These are phyloP conservation scores for Anthostomella pinea DNA, from an alignment of 2,329 filamentous ascomycete species.

Conservation along the genomic window DNA sequence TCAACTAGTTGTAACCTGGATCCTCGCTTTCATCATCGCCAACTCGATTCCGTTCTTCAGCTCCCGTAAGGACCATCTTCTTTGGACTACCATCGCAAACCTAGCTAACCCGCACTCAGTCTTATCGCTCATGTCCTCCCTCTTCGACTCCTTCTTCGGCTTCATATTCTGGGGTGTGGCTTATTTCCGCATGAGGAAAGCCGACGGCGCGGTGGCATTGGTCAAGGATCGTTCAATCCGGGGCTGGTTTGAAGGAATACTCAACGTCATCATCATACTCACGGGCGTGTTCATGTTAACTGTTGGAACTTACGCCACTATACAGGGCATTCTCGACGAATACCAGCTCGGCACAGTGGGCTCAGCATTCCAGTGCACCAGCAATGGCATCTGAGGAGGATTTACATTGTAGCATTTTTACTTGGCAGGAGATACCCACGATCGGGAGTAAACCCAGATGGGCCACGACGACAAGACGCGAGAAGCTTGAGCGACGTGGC, in stretches of 20 bases:
- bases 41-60: conserved; percentile 94
- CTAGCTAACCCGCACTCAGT: conserved; percentile 42
- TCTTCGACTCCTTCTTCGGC: conserved; percentile 91
- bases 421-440: conserved; percentile 22
- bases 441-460: conserved; percentile 6
- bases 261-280: conserved; percentile 72
- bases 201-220: conserved; percentile 55
- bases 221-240: conserved; percentile 52
- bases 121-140: conserved; percentile 74
- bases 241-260: conserved; percentile 51
- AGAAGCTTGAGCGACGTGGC: neutral
- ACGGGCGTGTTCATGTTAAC: conserved; percentile 79
- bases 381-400: conserved; percentile 55
- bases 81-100: conserved; percentile 5
- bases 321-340: conserved; percentile 71
- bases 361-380: conserved; percentile 70
- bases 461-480: conserved; percentile 7
- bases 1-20: conserved; percentile 61
- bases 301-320: conserved; percentile 76
- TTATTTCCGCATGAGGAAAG: conserved; percentile 72
- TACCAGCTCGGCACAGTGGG: conserved; percentile 65
- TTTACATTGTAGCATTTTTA: conserved; percentile 12
- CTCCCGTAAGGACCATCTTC: conserved; percentile 49
- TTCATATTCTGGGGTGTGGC: conserved; percentile 94
- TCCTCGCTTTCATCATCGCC: conserved; percentile 88